Evolutionary conservation across 2,329 filamentous ascomycete genomes (phyloP).

Genomic region (Claviceps pazoutovae): DNA sequence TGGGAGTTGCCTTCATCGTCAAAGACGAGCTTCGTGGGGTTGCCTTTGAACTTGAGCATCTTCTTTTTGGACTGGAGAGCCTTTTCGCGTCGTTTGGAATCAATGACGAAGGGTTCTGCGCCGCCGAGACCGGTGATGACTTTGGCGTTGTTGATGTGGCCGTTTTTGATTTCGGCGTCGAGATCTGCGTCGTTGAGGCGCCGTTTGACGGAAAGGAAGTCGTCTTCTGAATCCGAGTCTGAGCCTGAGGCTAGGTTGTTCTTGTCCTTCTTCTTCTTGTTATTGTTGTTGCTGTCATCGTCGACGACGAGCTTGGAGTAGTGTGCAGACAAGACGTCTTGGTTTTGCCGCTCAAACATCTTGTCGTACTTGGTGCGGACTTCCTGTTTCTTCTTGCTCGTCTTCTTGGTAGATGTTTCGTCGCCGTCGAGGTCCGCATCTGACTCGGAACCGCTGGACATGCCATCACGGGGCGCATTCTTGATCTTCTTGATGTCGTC

Average conservation of each 20-base stretch:
- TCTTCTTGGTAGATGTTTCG: slow-evolving; percentile 22
- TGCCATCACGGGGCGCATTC: slow-evolving; percentile 60
- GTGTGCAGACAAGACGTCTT: slow-evolving; percentile 87
- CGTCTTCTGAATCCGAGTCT: slow-evolving; percentile 25
- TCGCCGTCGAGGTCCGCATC: slow-evolving; percentile 37
- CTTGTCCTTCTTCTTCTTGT: slow-evolving; percentile 11
- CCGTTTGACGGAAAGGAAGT: slow-evolving; percentile 83
- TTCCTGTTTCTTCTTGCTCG: slow-evolving; percentile 54
- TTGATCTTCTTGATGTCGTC: slow-evolving; percentile 78
- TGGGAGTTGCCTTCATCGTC: slow-evolving; percentile 84
- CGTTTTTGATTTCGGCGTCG: slow-evolving; percentile 33
- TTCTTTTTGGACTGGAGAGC: slow-evolving; percentile 92
- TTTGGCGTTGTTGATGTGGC: slow-evolving; percentile 32
- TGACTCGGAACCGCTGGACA: slow-evolving; percentile 48
- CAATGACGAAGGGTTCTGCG: slow-evolving; percentile 64
- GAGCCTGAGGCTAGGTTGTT: slow-evolving; percentile 43
- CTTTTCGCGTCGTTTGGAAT: slow-evolving; percentile 92
- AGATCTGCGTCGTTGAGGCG: slow-evolving; percentile 61
- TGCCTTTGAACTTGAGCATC: slow-evolving; percentile 78
- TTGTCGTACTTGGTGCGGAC: slow-evolving; percentile 92
- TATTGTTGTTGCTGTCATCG: slow-evolving; percentile 42
- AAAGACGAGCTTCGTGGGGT: slow-evolving; percentile 73
- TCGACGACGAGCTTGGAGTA: slow-evolving; percentile 71
- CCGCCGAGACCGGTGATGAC: slow-evolving; percentile 54
- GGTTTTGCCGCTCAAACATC: slow-evolving; percentile 95